Evolutionary conservation across 345 rosid species (phyloP).

Genomic region (Zanthoxylum bungeanum): DNA sequence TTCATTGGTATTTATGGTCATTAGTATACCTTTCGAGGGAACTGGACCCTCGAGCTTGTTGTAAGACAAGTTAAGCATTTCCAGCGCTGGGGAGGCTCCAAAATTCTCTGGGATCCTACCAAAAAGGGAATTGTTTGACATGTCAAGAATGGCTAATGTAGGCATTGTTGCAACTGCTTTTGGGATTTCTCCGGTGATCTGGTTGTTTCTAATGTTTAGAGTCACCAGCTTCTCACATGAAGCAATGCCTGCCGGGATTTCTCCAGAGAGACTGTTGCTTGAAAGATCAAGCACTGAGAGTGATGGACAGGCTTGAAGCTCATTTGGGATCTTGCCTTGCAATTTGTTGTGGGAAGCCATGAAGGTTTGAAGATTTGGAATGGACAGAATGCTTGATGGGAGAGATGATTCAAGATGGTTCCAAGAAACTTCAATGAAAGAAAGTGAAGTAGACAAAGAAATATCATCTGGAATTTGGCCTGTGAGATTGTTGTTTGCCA

Average conservation of each 20-base stretch:
- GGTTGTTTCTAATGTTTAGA: conserved; percentile 64
- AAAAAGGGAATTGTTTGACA: conserved; percentile 69
- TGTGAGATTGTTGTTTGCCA: conserved; percentile 71
- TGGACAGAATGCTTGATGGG: conserved; percentile 68
- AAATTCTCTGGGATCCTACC: conserved; percentile 62
- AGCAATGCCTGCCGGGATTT: conserved; percentile 59
- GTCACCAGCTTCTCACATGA: conserved; percentile 74
- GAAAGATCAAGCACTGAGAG: conserved; percentile 78
- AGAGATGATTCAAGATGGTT: conserved; percentile 64
- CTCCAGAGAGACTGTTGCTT: conserved; percentile 64
- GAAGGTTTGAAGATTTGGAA: conserved; percentile 67
- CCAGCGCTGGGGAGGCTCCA: conserved; percentile 73
- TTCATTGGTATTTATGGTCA: conserved; percentile 59
- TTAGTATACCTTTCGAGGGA: conserved; percentile 55
- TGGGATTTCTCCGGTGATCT: conserved; percentile 56
- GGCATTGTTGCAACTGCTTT: conserved; percentile 56
- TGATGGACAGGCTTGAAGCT: conserved; percentile 76
- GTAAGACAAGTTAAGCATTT: conserved; percentile 71
- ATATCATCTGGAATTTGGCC: conserved; percentile 75
- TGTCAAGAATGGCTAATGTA: conserved; percentile 70
- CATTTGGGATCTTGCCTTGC: conserved; percentile 60
- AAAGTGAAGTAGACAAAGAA: conserved; percentile 59
- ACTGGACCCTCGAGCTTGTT: conserved; percentile 72
- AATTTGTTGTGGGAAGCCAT: conserved; percentile 70
- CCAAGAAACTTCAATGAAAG: conserved; percentile 73